phyloP scores from a whole-genome alignment of 1,139 yeast genomes.

The Tardiomyces blankii region DNA sequence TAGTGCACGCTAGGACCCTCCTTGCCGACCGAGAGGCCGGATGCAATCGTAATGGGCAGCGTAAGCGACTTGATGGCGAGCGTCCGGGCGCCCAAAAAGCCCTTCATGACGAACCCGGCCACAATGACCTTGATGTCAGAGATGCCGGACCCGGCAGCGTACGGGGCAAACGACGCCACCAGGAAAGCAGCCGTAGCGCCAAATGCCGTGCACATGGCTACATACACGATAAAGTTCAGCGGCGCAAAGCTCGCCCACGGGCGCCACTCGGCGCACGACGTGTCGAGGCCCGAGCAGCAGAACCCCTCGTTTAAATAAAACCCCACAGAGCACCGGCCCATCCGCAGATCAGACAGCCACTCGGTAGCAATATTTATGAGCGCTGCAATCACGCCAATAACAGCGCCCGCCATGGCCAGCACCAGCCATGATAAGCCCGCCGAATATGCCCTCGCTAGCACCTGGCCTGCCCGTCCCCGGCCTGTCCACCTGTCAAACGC shows the following conservation, averaged over 20 bases:
- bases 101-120: constrained; percentile 76
- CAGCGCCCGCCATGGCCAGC: constrained; percentile 59
- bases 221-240: constrained; percentile 47
- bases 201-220: constrained; percentile 47
- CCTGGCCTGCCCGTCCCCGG: constrained; percentile 5
- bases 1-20: constrained; percentile 85
- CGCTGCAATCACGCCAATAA: constrained; percentile 78
- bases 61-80: constrained; percentile 66
- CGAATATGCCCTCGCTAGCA: constrained; percentile 25
- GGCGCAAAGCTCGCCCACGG: constrained; percentile 25
- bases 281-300: constrained; percentile 58
- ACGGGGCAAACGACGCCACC: constrained; percentile 67
- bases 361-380: constrained; percentile 71
- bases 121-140: constrained; percentile 94
- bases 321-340: constrained; percentile 64
- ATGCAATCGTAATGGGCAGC: constrained; percentile 74
- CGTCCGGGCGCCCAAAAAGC: constrained; percentile 68
- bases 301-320: constrained; percentile 64
- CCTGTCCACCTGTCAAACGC: constrained; percentile 6
- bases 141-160: constrained; percentile 96
- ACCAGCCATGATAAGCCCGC: constrained; percentile 66
- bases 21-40: constrained; percentile 72
- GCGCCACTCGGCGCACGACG: constrained; percentile 30
- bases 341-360: constrained; percentile 68
- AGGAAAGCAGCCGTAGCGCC: constrained; percentile 55